Evolutionary conservation across 1,284 basidiomycete species (phyloP).

Genomic region (Filobasidium uniguttulatum): DNA sequence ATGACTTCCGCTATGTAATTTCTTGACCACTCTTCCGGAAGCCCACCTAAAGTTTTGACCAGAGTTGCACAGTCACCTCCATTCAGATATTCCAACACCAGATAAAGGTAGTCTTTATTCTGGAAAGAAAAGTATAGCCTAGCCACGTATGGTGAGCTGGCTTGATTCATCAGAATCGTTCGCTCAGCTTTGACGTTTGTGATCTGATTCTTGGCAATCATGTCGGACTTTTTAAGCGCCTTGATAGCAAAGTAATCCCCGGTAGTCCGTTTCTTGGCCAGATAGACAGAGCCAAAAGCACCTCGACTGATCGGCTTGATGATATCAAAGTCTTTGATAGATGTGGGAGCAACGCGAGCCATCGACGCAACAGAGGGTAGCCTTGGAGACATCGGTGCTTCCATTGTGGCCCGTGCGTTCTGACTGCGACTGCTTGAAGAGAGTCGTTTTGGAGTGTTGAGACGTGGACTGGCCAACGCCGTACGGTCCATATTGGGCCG

Average conservation of each 20-base stretch:
- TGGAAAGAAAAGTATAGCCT: slow-evolving; percentile 99
- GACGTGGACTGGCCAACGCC: no score
- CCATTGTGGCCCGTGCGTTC: slow-evolving; percentile 18
- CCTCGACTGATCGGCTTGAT: slow-evolving; percentile 99
- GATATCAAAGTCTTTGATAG: slow-evolving; percentile 97
- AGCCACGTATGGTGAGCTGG: slow-evolving; percentile 97
- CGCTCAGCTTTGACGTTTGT: slow-evolving; percentile 99
- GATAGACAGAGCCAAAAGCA: slow-evolving; percentile 94
- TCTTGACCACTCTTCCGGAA: slow-evolving; percentile 93
- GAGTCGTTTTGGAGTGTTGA: not conserved
- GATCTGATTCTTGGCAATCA: slow-evolving; percentile 99
- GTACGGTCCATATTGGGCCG: no score
- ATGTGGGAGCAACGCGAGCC: slow-evolving; percentile 67
- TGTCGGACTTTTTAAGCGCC: slow-evolving; percentile 97
- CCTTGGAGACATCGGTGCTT: slow-evolving; percentile 70
- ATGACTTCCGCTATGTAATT: slow-evolving; percentile 95
- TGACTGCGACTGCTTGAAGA: slow-evolving; percentile 17
- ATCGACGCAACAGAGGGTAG: slow-evolving; percentile 63
- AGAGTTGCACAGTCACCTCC: slow-evolving; percentile 95
- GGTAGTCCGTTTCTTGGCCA: slow-evolving; percentile 94
- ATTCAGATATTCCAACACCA: slow-evolving; percentile 97
- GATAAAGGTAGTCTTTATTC: slow-evolving; percentile 85
- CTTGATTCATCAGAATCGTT: slow-evolving; percentile 98
- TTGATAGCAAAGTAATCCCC: slow-evolving; percentile 99
- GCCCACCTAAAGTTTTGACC: slow-evolving; percentile 82